Evolutionary conservation across 352 stramenopile species (phyloP).

Genomic region (Phytophthora pinifolia): DNA sequence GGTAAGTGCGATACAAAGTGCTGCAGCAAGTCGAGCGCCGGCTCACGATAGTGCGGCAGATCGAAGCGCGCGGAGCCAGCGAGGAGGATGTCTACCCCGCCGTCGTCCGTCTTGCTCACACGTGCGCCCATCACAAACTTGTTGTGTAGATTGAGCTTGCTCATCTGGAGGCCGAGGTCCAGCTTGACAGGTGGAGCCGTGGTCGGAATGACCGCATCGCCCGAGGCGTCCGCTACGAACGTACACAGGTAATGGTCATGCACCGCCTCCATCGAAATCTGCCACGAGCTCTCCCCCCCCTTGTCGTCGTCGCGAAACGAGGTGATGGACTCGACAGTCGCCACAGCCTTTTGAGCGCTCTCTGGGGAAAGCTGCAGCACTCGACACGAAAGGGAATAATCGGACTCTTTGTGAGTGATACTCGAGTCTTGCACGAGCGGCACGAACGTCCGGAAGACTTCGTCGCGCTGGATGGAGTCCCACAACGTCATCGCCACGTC

Average conservation of each 20-base stretch:
- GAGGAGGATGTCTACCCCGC: constrained; percentile 40
- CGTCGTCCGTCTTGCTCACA: constrained; percentile 21
- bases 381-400: constrained; percentile 35
- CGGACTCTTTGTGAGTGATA: constrained; percentile 28
- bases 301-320: constrained; percentile 18
- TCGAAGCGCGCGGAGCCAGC: constrained; percentile 44
- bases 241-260: constrained; percentile 54
- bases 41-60: constrained; percentile 24
- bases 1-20: constrained; percentile 54
- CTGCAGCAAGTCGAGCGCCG: constrained; percentile 50
- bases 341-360: constrained; percentile 27
- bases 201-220: constrained; percentile 18
- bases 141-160: constrained; percentile 41
- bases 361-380: constrained; percentile 38
- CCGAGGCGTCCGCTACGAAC: constrained; percentile 34
- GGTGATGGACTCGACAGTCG: constrained; percentile 50
- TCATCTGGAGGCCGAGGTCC: constrained; percentile 31
- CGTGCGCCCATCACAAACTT: constrained; percentile 31
- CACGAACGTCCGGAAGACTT: constrained; percentile 64
- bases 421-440: constrained; percentile 53
- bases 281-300: constrained; percentile 30
- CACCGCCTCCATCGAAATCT: constrained; percentile 56
- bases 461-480: constrained; percentile 51
- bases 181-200: constrained; percentile 21
- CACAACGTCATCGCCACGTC: constrained; percentile 50